These are phyloP conservation scores for Coemansia pectinata DNA, from an alignment of 192 early-diverging fungal species.

Conservation along the genomic window DNA sequence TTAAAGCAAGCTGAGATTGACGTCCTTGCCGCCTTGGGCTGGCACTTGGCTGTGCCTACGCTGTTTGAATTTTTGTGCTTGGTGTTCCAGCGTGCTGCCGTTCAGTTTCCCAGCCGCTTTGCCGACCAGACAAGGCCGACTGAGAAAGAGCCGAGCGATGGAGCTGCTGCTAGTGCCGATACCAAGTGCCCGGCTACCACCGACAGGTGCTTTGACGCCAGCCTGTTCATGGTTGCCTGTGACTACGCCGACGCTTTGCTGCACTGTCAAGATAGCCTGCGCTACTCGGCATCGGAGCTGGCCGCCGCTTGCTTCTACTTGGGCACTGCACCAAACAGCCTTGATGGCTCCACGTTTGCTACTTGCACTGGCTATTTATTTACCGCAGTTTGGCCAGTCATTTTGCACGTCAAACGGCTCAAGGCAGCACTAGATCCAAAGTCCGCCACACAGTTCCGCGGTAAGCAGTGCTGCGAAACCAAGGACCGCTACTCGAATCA, in stretches of 20 bases:
- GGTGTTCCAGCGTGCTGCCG: conserved; percentile 50
- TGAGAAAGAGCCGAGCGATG: not conserved
- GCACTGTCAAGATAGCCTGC: conserved; percentile 35
- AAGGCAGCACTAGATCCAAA: conserved; percentile 10
- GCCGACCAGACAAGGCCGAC: conserved; percentile 15
- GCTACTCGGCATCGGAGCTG: conserved; percentile 32
- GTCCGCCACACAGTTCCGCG: conserved; percentile 16
- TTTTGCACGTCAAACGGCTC: conserved; percentile 32
- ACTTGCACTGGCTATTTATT: conserved; percentile 42
- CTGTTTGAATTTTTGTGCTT: conserved; percentile 44
- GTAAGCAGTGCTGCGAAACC: conserved; percentile 36
- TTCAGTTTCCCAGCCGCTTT: conserved; percentile 27
- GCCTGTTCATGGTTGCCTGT: conserved; percentile 38
- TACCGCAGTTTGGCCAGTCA: conserved; percentile 21
- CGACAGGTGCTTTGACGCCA: conserved; percentile 27
- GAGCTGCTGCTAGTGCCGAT: not conserved
- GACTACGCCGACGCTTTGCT: conserved; percentile 47
- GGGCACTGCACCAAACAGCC: conserved; percentile 22
- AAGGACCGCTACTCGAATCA: conserved; percentile 26
- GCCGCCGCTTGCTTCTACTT: conserved; percentile 55
- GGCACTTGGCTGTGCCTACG: conserved; percentile 52
- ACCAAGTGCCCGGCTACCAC: conserved; percentile 20
- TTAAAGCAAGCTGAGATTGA: conserved; percentile 49
- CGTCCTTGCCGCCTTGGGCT: conserved; percentile 46
- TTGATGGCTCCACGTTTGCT: conserved; percentile 31